These are phyloP conservation scores for Xylariaceae sp. DNA, from an alignment of 2,329 filamentous ascomycete species.

Conservation along the genomic window DNA sequence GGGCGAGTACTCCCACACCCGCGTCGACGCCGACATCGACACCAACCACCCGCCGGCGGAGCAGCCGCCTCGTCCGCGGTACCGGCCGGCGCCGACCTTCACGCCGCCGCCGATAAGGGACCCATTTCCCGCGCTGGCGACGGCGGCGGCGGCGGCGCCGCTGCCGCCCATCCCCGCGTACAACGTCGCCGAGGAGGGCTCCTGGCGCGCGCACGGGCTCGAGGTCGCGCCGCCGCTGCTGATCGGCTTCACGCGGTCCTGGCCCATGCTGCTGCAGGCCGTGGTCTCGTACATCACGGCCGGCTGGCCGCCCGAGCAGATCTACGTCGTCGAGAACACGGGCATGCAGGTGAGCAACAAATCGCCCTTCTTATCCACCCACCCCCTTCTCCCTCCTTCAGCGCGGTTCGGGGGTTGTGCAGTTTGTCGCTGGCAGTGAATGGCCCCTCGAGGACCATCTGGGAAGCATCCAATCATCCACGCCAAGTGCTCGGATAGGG, in stretches of 20 bases:
- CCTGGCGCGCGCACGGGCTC: constrained; percentile 31
- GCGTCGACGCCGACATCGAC: not conserved
- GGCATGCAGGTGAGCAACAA: no score
- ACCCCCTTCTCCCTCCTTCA: no score
- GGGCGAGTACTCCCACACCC: constrained; percentile 1
- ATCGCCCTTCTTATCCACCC: no score
- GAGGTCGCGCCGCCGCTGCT: constrained; percentile 40
- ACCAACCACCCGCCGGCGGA: not conserved
- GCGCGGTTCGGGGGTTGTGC: no score
- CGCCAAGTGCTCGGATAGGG: no score
- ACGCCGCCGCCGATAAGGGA: constrained; percentile 31
- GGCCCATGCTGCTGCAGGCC: constrained; percentile 46
- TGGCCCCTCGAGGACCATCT: no score
- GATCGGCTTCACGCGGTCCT: constrained; percentile 52
- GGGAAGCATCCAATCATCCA: no score
- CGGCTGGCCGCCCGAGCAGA: constrained; percentile 49
- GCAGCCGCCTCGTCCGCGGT: constrained; percentile 18
- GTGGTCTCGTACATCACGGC: constrained; percentile 51
- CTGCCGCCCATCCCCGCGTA: constrained; percentile 35
- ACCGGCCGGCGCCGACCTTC: constrained; percentile 27
- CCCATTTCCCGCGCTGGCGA: constrained; percentile 34
- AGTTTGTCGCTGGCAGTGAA: no score
- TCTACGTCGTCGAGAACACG: constrained; percentile 53
- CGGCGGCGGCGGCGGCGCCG: constrained; percentile 22
- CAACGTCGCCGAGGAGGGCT: constrained; percentile 32